phyloP scores from a whole-genome alignment of 2,329 filamentous ascomycete species.

The Aspergillus novofumigatus region DNA sequence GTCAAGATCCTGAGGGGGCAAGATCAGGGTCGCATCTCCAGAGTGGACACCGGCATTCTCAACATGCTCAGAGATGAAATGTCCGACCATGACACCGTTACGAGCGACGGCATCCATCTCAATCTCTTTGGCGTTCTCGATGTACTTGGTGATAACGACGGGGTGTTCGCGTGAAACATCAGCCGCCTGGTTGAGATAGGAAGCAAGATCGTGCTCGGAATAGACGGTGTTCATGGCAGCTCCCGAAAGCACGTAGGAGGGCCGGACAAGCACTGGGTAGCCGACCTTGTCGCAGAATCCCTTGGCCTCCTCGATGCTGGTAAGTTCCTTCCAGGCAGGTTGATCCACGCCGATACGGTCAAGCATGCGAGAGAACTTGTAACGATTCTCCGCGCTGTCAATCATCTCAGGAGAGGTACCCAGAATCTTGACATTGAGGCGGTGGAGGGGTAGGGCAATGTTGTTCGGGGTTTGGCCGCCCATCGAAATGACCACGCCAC shows the following conservation, averaged over 20 bases:
- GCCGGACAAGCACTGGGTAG: slow-evolving; percentile 91
- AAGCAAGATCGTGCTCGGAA: slow-evolving; percentile 85
- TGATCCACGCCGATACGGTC: slow-evolving; percentile 94
- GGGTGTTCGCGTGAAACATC: slow-evolving; percentile 94
- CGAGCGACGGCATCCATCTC: slow-evolving; percentile 98
- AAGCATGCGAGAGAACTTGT: slow-evolving; percentile 98
- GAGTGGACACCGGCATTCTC: slow-evolving; percentile 99
- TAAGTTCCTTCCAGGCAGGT: slow-evolving; percentile 96
- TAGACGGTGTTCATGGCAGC: slow-evolving; percentile 99
- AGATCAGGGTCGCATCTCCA: slow-evolving; percentile 90
- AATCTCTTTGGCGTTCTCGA: slow-evolving; percentile 98
- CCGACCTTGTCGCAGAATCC: slow-evolving; percentile 82
- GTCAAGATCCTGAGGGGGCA: slow-evolving; percentile 90
- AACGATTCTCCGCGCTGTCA: slow-evolving; percentile 92
- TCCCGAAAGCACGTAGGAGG: slow-evolving; percentile 93
- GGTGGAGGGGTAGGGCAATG: slow-evolving; percentile 84
- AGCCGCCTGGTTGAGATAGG: slow-evolving; percentile 82
- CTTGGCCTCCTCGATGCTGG: slow-evolving; percentile 85
- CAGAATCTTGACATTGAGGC: slow-evolving; percentile 84
- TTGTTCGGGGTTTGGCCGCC: slow-evolving; percentile 98
- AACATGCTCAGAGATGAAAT: slow-evolving; percentile 98
- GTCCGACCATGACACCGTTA: slow-evolving; percentile 83
- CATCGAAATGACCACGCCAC: slow-evolving; percentile 89
- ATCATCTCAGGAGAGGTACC: slow-evolving; percentile 99
- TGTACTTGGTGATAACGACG: slow-evolving; percentile 98